phyloP scores from a whole-genome alignment of 2,329 filamentous ascomycete genomes.

The Curvularia sp. region DNA sequence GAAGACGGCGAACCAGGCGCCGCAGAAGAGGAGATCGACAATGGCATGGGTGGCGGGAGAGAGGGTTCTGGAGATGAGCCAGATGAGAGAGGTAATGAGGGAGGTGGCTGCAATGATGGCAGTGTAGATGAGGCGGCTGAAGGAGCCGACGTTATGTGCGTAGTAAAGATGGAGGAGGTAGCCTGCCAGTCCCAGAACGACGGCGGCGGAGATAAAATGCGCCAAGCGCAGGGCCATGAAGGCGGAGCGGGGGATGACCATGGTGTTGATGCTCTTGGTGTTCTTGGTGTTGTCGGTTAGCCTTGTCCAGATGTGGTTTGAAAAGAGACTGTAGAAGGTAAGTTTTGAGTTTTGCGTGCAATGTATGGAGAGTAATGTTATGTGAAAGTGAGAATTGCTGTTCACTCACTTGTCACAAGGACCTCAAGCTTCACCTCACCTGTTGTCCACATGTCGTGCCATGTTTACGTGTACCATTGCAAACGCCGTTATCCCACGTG shows the following conservation, averaged over 20 bases:
- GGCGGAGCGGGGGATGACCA: constrained; percentile 54
- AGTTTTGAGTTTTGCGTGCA: background rate
- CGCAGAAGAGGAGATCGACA: constrained; percentile 70
- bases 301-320: background rate
- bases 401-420: background rate
- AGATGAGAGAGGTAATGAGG: constrained; percentile 37
- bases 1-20: constrained; percentile 66
- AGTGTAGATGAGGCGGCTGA: constrained; percentile 75
- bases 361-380: too few species aligned
- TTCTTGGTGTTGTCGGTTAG: background rate
- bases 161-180: constrained; percentile 28
- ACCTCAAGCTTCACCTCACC: background rate
- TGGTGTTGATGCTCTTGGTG: constrained; percentile 2
- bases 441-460: background rate
- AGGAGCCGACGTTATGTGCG: constrained; percentile 58
- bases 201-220: constrained; percentile 71
- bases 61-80: constrained; percentile 54
- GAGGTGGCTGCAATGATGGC: constrained; percentile 73
- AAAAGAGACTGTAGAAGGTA: background rate
- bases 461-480: background rate
- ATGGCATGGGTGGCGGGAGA: constrained; percentile 72
- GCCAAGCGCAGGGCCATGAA: constrained; percentile 65
- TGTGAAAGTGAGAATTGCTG: background rate
- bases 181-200: constrained; percentile 49
- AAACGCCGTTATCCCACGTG: background rate